These are phyloP conservation scores for Pouteria glomerata DNA, from an alignment of 148 eudicot species.

Conservation along the genomic window DNA sequence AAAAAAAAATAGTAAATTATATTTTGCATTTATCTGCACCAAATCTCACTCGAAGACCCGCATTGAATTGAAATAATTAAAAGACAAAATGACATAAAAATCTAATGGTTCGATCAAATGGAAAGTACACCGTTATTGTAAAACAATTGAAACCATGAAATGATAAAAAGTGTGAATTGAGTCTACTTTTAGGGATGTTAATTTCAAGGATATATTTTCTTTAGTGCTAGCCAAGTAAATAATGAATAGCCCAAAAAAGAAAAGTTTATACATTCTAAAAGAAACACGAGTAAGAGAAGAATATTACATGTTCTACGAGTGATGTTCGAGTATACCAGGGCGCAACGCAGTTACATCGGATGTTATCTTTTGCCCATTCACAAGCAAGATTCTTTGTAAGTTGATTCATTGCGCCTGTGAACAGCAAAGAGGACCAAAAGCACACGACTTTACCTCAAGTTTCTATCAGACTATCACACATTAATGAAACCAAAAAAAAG, in stretches of 20 bases:
- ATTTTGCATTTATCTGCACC: too few species aligned
- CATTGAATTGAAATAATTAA: too few species aligned
- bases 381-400: slow-evolving; percentile 77
- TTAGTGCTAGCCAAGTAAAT: background rate
- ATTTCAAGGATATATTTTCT: background rate
- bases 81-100: too few species aligned
- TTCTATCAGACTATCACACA: background rate
- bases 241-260: background rate
- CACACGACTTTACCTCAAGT: background rate
- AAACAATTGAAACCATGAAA: background rate
- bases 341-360: slow-evolving; percentile 59
- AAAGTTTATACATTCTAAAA: background rate
- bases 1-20: too few species aligned
- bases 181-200: background rate
- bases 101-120: too few species aligned
- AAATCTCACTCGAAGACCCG: too few species aligned
- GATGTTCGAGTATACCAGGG: slow-evolving; percentile 78
- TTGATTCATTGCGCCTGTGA: slow-evolving; percentile 70
- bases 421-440: slow-evolving; percentile 5
- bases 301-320: slow-evolving; percentile 57
- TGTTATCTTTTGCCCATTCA: slow-evolving; percentile 90
- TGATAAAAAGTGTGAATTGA: background rate
- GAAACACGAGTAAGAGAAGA: slow-evolving; percentile 7
- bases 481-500: background rate
- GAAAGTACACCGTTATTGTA: background rate